Evolutionary conservation across 768 basidiomycete genomes (phyloP), one percentile per base, ranked within the genome.

Genomic region (Boletellus ananas): DNA sequence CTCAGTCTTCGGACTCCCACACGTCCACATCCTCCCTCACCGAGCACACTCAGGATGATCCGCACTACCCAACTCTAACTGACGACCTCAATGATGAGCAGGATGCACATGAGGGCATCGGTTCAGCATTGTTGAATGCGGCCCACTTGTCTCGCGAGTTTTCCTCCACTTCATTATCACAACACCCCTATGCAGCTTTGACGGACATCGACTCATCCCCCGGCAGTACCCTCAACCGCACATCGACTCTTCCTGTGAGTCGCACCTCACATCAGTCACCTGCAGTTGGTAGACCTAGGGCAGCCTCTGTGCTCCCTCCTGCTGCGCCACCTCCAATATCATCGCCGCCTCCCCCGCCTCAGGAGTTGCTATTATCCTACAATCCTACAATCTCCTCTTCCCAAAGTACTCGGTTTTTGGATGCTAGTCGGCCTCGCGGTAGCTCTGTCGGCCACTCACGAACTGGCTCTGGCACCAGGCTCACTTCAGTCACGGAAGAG

Each of bases 401-500:
- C 50, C 66, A 69, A 34, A 55, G 63, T 17, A 52, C 54, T 48
- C 69, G 66, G 37, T 59, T 66, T 45, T 55, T 72, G 34, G 76
- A 74, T 33, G 68, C 67, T 43, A 50, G 62, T 23, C 73, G 79
- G 13, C 65, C 72, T 21, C 78, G 77, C 45, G 78, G 74, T 27
- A 75, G 73, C 43, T 78, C 79, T n/a, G 46, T 73, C 18, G 72
- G 75, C 36, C 84, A 87, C 56, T 68, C 66, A 44, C 73, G 82
- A 29, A 75, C 78, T 23, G 77, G 80, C 21, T 83, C 85, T 37
- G 76, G 72, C 34, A 74, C 74, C 53, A 77, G 77, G 48, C 74
- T 89, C 42, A 78, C 72, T 20, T 74, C 82, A 36, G 70, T 90
- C 50, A 74, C 77, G 51, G 87, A 90, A 62, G 87, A 89, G 60